Conservation (phyloP, 2,329 filamentous ascomycete genomes). For the Geosmithia putterillii region DNA sequence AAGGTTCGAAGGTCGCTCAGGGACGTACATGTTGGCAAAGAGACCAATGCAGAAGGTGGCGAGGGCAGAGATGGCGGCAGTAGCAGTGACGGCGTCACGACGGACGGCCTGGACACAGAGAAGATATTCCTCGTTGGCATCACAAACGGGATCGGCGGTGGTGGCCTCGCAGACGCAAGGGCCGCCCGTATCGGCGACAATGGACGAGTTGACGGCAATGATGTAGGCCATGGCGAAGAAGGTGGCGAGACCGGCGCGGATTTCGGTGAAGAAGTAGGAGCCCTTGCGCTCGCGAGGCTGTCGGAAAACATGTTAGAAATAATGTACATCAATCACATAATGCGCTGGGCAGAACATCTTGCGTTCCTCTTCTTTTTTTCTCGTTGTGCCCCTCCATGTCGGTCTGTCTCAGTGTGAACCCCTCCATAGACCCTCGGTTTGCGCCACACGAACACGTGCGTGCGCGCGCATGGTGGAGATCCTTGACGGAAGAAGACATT, state of each 20-base stretch:
- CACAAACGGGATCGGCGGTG: conserved; percentile 38
- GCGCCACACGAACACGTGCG: background rate
- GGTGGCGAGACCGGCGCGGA: conserved; percentile 71
- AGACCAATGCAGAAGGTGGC: conserved; percentile 76
- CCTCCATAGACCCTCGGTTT: background rate
- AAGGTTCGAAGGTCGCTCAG: background rate
- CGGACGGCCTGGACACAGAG: conserved; percentile 54
- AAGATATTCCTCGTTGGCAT: conserved; percentile 42
- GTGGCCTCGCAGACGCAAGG: conserved; percentile 59
- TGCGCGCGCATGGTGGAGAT: background rate
- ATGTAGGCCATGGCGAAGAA: conserved; percentile 55
- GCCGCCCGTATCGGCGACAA: conserved; percentile 53
- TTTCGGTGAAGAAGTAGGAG: conserved; percentile 70
- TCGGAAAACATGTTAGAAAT: background rate
- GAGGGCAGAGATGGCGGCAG: conserved; percentile 69
- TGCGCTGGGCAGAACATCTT: background rate
- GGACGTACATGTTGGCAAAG: conserved; percentile 57
- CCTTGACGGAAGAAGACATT: no score
- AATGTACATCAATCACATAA: background rate
- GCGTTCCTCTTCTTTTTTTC: background rate
- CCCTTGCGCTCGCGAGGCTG: conserved; percentile 60
- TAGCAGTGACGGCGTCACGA: conserved; percentile 73
- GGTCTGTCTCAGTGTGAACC: background rate
- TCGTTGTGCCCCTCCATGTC: background rate
- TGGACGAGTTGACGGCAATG: conserved; percentile 39